phyloP scores from a whole-genome alignment of 805 yeast genomes.

The Wickerhamiella brachini region DNA sequence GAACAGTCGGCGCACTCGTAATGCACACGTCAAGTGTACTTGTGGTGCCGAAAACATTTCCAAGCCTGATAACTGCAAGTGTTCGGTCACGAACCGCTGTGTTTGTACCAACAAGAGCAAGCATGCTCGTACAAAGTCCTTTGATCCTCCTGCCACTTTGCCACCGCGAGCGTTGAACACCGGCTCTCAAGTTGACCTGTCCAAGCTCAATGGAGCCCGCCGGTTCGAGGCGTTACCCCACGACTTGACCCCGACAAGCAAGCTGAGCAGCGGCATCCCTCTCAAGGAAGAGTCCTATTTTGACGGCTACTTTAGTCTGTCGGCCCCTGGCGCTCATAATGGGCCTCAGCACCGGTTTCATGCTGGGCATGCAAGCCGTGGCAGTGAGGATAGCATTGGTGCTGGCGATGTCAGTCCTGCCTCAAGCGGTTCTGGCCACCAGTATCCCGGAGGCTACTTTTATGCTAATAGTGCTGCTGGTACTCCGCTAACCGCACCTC shows the following conservation, averaged over 20 bases:
- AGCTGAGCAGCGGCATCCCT: background rate
- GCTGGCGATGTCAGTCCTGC: background rate
- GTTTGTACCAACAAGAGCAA: constrained; percentile 2
- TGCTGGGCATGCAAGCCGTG: background rate
- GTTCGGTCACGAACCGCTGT: constrained; percentile 2
- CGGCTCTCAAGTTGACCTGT: background rate
- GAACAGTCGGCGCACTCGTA: constrained; percentile 16
- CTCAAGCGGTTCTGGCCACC: background rate
- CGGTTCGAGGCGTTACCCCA: background rate
- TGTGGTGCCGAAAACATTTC: constrained; percentile 19
- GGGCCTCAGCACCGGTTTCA: background rate
- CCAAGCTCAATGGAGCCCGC: background rate
- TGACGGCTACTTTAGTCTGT: background rate
- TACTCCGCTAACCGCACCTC: background rate
- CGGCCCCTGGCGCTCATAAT: background rate
- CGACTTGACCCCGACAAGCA: background rate
- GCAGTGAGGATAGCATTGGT: background rate
- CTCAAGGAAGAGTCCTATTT: background rate
- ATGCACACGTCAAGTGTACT: constrained; percentile 22
- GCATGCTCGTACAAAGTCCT: background rate
- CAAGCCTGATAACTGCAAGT: constrained; percentile 3
- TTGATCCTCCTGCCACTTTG: background rate
- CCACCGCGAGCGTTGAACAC: background rate
- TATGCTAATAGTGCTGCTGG: background rate
- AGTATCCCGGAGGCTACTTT: background rate